Evolutionary conservation across 805 yeast genomes (phyloP).

Genomic region (Yamadazyma ubonensis): DNA sequence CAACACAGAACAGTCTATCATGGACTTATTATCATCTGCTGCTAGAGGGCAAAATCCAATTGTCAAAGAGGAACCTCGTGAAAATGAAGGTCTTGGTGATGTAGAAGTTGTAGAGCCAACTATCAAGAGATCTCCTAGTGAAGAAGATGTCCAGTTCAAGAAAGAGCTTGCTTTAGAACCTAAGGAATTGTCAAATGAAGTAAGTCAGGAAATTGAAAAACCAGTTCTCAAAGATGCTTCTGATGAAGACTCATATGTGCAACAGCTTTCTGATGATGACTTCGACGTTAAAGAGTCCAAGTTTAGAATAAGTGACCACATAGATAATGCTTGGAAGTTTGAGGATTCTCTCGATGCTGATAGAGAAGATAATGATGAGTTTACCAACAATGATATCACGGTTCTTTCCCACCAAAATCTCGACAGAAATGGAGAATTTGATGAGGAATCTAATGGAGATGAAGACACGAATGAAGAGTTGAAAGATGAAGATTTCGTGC

Average conservation of each 20-base stretch:
- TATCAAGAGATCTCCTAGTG: slow-evolving; percentile 6
- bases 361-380: slow-evolving; percentile 34
- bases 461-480: background rate
- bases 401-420: slow-evolving; percentile 2
- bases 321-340: slow-evolving; percentile 37
- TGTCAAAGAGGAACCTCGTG: slow-evolving; percentile 12
- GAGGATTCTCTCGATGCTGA: slow-evolving; percentile 42
- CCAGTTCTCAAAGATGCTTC: slow-evolving; percentile 4
- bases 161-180: background rate
- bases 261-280: background rate
- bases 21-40: slow-evolving; percentile 34
- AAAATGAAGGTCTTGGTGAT: background rate
- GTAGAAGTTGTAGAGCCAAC: background rate
- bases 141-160: slow-evolving; percentile 1
- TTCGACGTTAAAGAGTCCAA: slow-evolving; percentile 1
- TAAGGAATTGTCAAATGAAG: background rate
- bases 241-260: slow-evolving; percentile 2
- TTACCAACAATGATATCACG: slow-evolving; percentile 23
- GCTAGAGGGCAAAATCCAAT: slow-evolving; percentile 8
- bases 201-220: slow-evolving; percentile 2
- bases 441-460: background rate
- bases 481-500: background rate
- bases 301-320: slow-evolving; percentile 26
- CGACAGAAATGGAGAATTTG: background rate
- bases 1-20: slow-evolving; percentile 38